These are phyloP conservation scores for Hanseniaspora guilliermondii DNA, from an alignment of 805 yeast genomes.

Conservation along the genomic window DNA sequence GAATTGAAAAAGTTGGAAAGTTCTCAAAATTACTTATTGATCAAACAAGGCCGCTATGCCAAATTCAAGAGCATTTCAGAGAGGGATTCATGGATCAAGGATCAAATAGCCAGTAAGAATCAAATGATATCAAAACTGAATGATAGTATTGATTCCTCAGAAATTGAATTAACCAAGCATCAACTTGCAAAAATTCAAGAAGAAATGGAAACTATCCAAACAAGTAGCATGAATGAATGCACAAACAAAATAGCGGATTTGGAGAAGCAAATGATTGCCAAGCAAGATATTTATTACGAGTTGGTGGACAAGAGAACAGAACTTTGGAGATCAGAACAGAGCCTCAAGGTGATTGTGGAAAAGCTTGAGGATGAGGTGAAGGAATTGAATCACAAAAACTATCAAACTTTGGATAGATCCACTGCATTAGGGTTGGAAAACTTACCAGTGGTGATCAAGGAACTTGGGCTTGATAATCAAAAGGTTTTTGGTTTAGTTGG, in stretches of 20 bases:
- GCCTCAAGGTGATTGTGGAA: slow-evolving; percentile 42
- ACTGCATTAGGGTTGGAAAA: slow-evolving; percentile 58
- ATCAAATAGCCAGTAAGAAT: slow-evolving; percentile 35
- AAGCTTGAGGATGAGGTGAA: slow-evolving; percentile 44
- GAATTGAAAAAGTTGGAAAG: slow-evolving; percentile 34
- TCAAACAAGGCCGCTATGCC: slow-evolving; percentile 59
- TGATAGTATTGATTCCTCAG: slow-evolving; percentile 21
- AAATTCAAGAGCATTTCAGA: slow-evolving; percentile 44
- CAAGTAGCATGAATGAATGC: slow-evolving; percentile 28
- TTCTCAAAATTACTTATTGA: slow-evolving; percentile 46
- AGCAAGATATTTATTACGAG: slow-evolving; percentile 33
- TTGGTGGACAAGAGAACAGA: slow-evolving; percentile 56
- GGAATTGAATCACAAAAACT: slow-evolving; percentile 46
- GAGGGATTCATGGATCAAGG: slow-evolving; percentile 54
- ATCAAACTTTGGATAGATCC: slow-evolving; percentile 63
- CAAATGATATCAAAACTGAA: slow-evolving; percentile 23
- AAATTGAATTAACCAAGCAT: slow-evolving; percentile 16
- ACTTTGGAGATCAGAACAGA: slow-evolving; percentile 71
- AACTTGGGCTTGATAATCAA: slow-evolving; percentile 39
- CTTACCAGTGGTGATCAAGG: slow-evolving; percentile 49
- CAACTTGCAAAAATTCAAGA: slow-evolving; percentile 5
- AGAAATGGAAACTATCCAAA: slow-evolving; percentile 21
- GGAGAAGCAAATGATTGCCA: slow-evolving; percentile 26
- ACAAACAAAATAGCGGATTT: slow-evolving; percentile 29
- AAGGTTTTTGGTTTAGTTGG: slow-evolving; percentile 78